Conservation (phyloP, 331 rosid genomes). For the Quercus lobata region DNA sequence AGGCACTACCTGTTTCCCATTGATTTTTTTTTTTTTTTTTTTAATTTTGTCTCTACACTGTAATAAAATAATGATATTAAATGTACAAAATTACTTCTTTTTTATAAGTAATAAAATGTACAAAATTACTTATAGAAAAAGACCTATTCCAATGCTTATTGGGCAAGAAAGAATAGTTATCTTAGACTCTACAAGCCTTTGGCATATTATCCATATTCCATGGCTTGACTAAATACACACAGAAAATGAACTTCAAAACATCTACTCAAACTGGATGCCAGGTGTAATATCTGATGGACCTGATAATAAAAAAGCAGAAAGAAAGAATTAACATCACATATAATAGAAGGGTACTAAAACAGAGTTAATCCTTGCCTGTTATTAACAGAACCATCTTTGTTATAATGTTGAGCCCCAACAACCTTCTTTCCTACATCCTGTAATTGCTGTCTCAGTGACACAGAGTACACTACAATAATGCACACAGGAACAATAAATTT, state of each 20-base stretch:
- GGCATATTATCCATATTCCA: neutral
- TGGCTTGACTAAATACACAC: neutral
- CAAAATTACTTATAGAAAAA: neutral
- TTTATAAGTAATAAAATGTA: neutral
- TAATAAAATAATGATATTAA: neutral
- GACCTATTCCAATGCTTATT: neutral
- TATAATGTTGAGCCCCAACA: constrained; percentile 91
- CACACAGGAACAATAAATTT: constrained; percentile 31
- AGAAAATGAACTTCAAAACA: neutral
- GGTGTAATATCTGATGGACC: neutral
- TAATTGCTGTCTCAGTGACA: constrained; percentile 96
- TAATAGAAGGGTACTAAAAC: neutral
- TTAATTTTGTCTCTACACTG: neutral
- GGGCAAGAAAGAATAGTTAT: neutral
- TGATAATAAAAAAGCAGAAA: neutral
- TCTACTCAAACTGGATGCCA: constrained; percentile 3
- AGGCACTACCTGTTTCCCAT: neutral
- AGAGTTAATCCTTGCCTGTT: constrained; percentile 60
- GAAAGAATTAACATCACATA: constrained; percentile 6
- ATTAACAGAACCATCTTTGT: constrained; percentile 92
- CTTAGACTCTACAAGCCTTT: neutral
- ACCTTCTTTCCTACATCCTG: constrained; percentile 99
- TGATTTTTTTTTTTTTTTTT: neutral
- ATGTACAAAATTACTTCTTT: neutral
- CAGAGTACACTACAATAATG: constrained; percentile 79